phyloP scores from a whole-genome alignment of 805 yeast species.

The Kodamaea leandrae region DNA sequence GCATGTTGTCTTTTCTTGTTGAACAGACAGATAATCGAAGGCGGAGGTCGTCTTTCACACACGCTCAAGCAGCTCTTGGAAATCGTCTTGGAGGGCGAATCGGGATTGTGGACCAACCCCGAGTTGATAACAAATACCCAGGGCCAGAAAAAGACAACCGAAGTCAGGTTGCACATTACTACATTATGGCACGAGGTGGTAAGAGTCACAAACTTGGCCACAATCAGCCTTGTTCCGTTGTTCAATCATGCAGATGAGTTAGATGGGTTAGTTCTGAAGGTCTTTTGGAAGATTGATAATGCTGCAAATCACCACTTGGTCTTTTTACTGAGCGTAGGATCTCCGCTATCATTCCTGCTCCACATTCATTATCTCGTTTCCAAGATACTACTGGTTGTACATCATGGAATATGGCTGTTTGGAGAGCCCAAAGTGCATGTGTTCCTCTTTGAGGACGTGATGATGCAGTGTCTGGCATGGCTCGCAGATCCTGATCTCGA shows the following conservation, averaged over 20 bases:
- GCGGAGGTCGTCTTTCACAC: background rate
- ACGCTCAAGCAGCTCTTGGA: constrained; percentile 8
- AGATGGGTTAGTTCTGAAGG: constrained; percentile 17
- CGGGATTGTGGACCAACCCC: constrained; percentile 9
- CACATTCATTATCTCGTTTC: constrained; percentile 31
- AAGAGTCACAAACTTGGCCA: constrained; percentile 28
- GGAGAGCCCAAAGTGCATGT: constrained; percentile 21
- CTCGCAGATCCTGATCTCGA: constrained; percentile 18
- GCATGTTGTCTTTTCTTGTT: constrained; percentile 3
- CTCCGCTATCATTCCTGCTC: constrained; percentile 4
- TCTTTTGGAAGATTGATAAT: constrained; percentile 20
- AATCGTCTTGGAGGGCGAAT: constrained; percentile 1
- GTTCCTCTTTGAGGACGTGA: constrained; percentile 20
- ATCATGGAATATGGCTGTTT: constrained; percentile 20
- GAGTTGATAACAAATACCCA: constrained; percentile 3
- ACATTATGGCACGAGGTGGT: constrained; percentile 35
- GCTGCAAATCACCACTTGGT: constrained; percentile 6
- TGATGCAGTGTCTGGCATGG: constrained; percentile 27
- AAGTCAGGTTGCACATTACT: constrained; percentile 7
- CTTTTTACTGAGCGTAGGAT: constrained; percentile 9
- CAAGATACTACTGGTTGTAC: constrained; percentile 20
- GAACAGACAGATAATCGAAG: constrained; percentile 4
- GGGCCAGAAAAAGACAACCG: background rate
- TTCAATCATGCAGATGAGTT: constrained; percentile 21
- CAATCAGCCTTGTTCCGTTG: constrained; percentile 25